Base-by-base conservation (phyloP, 306 rosid genomes). In the Malus fusca region DNA sequence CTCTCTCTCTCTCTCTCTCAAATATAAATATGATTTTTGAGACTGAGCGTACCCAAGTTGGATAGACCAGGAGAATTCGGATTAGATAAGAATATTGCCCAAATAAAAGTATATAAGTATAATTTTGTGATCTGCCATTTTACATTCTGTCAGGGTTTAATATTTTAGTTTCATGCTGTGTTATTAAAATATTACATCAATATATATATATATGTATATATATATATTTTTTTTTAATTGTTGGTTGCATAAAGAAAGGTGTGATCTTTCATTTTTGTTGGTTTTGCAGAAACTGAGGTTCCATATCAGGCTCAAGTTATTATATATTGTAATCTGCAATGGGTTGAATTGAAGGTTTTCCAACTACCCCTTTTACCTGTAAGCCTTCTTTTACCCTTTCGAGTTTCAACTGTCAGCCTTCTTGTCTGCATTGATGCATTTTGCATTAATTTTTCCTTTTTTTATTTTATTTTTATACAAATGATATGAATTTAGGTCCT, bases 341-440 rank as follows among this genome's bases (percentile, higher is more conserved):
- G 86, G 87, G 92, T 31, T 79, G 89, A 84, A 77, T 31, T 69
- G 69, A 60, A 12, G 30, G 60, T 31, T 71, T 71, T 73, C 53
- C 72, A 51, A 76, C 74, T 77, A 17, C 51, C 51, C 35, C 69
- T 44, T 25, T 44, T 55, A 43, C 61, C 70, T 23, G 88, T 82
- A 80, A 81, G 87, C 53, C 4, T 78, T 86, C 71, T 67, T 65
- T 77, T 17, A n/a, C 37, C 68, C 42, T 7, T 37, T 37, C 42
- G 2, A 37, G 10, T 46, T 33, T 53, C 62, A 43, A 68, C 73
- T 13, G 87, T 80, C 81, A 81, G 82, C 59, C 3, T 76, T 84
- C 75, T 70, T 68, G 55, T 23, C 62, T 70, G 58, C 46, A 53
- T 66, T 63, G 60, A 42, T 55, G 15, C 62, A 3, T 33, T 40